These are phyloP conservation scores for Pyrenopolyporus hunteri DNA, from an alignment of 495 filamentous ascomycete species.

Conservation along the genomic window DNA sequence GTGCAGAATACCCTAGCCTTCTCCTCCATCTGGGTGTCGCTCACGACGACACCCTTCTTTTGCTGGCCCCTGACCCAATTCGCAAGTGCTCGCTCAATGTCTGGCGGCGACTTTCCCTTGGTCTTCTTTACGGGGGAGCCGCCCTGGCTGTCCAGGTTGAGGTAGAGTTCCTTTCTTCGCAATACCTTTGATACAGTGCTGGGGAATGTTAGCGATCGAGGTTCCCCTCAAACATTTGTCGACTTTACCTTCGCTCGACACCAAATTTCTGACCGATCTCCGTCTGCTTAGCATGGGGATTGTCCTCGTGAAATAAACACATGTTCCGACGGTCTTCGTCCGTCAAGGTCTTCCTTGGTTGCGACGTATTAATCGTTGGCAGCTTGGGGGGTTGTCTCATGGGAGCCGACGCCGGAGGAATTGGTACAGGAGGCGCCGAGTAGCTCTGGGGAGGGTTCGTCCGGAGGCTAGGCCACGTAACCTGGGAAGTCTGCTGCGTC, in stretches of 20 bases:
- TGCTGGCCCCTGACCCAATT: conserved; percentile 87
- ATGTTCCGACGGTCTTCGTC: conserved; percentile 90
- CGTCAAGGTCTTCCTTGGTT: conserved; percentile 87
- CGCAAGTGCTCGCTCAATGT: conserved; percentile 92
- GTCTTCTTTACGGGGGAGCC: conserved; percentile 85
- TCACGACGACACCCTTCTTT: conserved; percentile 74
- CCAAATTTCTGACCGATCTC: conserved; percentile 98
- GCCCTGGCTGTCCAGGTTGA: conserved; percentile 84
- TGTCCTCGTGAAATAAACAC: conserved; percentile 94
- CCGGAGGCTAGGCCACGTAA: conserved; percentile 74
- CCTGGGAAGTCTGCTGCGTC: conserved; percentile 61
- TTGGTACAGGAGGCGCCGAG: conserved; percentile 60
- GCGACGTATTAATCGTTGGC: conserved; percentile 59
- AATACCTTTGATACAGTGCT: conserved; percentile 99
- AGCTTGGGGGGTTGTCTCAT: conserved; percentile 53
- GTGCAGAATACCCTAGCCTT: conserved; percentile 87
- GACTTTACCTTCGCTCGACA: conserved; percentile 91
- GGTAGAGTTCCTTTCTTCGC: conserved; percentile 95
- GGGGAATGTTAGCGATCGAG: conserved; percentile 34
- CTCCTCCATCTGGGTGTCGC: conserved; percentile 84
- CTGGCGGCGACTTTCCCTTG: conserved; percentile 85
- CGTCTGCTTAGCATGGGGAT: conserved; percentile 94
- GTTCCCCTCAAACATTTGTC: conserved; percentile 4
- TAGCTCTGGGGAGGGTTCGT: conserved; percentile 60
- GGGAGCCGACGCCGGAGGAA: conserved; percentile 60